A percentile compares a stretch with the other conserved stretches of the same genome.
phyloP scores from a whole-genome alignment of 2,329 filamentous ascomycete species.

The Ilyonectria sp. region DNA sequence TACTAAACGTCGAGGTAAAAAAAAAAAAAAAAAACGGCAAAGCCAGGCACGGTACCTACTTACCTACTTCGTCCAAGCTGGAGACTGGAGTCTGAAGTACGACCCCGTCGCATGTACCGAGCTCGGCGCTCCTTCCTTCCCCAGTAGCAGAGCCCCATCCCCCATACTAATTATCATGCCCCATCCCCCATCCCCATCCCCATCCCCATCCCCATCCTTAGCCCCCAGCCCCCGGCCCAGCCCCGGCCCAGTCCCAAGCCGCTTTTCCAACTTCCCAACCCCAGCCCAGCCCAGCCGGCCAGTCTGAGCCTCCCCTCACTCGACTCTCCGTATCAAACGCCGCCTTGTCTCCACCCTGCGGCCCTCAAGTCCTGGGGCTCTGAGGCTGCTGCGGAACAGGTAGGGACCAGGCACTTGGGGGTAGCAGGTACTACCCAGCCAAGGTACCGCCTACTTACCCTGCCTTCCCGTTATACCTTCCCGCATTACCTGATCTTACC shows the following conservation, averaged over 20 bases:
- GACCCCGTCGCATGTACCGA: constrained; percentile 30
- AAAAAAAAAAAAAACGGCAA: not conserved
- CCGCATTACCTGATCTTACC: constrained; percentile 37
- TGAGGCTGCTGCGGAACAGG: constrained; percentile 11
- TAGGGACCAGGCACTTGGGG: constrained; percentile 1
- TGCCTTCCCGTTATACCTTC: constrained; percentile 20
- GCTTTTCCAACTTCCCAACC: constrained; percentile 35
- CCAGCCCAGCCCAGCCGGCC: constrained; percentile 35
- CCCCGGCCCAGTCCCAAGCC: constrained; percentile 42
- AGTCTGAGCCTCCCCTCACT: constrained; percentile 31
- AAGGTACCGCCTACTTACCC: constrained; percentile 7
- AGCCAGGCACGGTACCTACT: constrained; percentile 7
- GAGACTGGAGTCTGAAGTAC: constrained; percentile 4
- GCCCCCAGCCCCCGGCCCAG: constrained; percentile 40
- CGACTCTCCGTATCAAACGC: constrained; percentile 33
- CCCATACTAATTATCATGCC: constrained; percentile 37
- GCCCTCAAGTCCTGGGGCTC: constrained; percentile 6
- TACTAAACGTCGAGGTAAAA: constrained; percentile 1
- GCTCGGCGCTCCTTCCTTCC: constrained; percentile 36
- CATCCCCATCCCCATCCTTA: constrained; percentile 30
- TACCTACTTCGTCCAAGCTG: not conserved
- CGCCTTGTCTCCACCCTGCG: constrained; percentile 22
- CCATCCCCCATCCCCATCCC: constrained; percentile 41
- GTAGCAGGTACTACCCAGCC: constrained; percentile 11
- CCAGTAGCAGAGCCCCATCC: constrained; percentile 46